Base-by-base conservation (phyloP, 306 rosid species). In the Acacia confusa region DNA sequence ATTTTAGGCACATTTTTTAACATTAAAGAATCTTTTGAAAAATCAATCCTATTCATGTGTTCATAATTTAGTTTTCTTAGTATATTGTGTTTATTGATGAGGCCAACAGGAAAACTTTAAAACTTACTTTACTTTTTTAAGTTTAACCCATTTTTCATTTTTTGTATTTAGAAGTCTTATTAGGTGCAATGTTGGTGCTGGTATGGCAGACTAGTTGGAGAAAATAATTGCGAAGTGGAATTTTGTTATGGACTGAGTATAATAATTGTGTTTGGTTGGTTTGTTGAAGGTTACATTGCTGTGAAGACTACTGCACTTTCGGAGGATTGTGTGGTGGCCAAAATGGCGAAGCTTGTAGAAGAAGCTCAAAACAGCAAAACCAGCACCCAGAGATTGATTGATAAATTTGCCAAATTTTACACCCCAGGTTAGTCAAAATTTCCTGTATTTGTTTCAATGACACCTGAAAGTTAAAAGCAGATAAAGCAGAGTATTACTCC, bases 321-420 rank as follows among this genome's bases (percentile, higher is more conserved):
- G 34, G 97, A 96, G 83, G 99, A 96, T 38, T 92, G 97, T 82
- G 92, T 91, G 72, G 97, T 96, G 85, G 93, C 99, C 74, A 93
- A 96, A 88, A 93, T 96, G 99, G 90, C 92, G 22, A 93, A 87
- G 88, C 97, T 96, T 47, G 99, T 96, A 2, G 98, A 96, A 90
- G 98, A 92, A 81, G 99, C 99, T 43, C 97, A 93, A 58, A 93
- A 90, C 89, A 92, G 95, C 79, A 96, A 93, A 85, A 79, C 98
- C 63, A 83, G 78, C 53, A 90, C 93, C 60, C 94, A 96, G 75
- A 91, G 92, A 82, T 73, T 92, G 80, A 92, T 96, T 36, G 99
- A 96, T 84, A 86, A 92, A 53, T 96, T 91, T 80, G 87, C 98
- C 25, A 88, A 87, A 83, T 93, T 84, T 88, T 96, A 96, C 78